These are phyloP conservation scores for Cytospora piceicola DNA, from an alignment of 2,329 filamentous ascomycete genomes.

Conservation along the genomic window DNA sequence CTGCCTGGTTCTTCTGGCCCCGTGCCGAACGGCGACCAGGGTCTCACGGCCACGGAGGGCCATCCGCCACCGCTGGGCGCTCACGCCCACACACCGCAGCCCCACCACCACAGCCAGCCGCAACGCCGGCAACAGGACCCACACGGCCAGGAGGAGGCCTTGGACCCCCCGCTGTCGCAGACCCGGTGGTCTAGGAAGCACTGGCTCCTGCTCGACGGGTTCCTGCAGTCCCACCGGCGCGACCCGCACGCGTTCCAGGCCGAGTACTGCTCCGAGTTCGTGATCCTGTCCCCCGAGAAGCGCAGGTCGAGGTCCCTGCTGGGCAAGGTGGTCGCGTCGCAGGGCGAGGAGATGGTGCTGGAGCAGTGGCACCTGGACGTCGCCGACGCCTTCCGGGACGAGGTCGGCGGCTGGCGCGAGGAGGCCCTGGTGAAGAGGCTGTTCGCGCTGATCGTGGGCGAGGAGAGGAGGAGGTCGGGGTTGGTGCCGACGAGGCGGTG, in stretches of 20 bases:
- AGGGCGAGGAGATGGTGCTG: conserved; percentile 52
- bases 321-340: conserved; percentile 53
- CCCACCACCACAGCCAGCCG: conserved; percentile 1
- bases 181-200: conserved; percentile 55
- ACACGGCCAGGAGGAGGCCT: conserved; percentile 14
- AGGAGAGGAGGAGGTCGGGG: conserved; percentile 45
- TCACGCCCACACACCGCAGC: conserved; percentile 7
- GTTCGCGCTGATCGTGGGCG: conserved; percentile 57
- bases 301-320: conserved; percentile 43
- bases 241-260: conserved; percentile 46
- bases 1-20: not conserved
- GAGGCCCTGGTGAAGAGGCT: conserved; percentile 54
- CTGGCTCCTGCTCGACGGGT: conserved; percentile 57
- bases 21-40: not conserved
- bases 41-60: conserved; percentile 15
- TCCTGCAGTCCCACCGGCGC: conserved; percentile 53
- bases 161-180: conserved; percentile 41
- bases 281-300: conserved; percentile 33
- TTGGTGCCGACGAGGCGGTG: conserved; percentile 30
- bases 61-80: conserved; percentile 1
- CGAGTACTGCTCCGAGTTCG: conserved; percentile 32
- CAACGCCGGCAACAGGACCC: conserved; percentile 1
- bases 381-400: conserved; percentile 55
- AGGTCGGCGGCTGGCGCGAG: conserved; percentile 57
- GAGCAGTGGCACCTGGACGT: conserved; percentile 63